Evolutionary conservation across 768 basidiomycete genomes (phyloP).

Genomic region (Nidularia sp.): DNA sequence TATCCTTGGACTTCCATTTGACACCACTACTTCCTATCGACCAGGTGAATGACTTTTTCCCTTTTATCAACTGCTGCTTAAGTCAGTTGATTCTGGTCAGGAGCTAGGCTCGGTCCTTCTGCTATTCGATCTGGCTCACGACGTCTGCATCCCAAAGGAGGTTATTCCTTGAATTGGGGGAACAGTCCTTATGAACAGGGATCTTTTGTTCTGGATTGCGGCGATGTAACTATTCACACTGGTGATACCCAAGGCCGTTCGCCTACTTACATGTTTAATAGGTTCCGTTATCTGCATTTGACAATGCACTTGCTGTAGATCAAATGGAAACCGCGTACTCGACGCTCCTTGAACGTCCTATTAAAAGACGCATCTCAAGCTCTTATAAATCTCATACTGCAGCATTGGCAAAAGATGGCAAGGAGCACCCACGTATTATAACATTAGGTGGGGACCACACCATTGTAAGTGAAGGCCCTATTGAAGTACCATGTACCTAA

Average conservation of each 20-base stretch:
- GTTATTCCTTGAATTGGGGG: slow-evolving; percentile 48
- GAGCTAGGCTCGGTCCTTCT: slow-evolving; percentile 68
- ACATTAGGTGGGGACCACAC: slow-evolving; percentile 69
- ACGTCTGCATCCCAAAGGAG: slow-evolving; percentile 38
- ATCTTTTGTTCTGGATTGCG: slow-evolving; percentile 56
- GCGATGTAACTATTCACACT: slow-evolving; percentile 41
- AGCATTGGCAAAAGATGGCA: slow-evolving; percentile 44
- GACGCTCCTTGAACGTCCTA: no score
- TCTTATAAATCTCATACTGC: slow-evolving; percentile 16
- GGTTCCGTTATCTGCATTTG: no score
- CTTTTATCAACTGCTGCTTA: background rate
- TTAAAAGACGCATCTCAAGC: background rate
- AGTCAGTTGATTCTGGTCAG: slow-evolving; percentile 10
- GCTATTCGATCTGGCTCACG: slow-evolving; percentile 59
- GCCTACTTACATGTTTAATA: background rate
- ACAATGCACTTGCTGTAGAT: no score
- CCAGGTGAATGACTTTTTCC: no score
- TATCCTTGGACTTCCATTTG: no score
- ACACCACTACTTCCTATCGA: no score
- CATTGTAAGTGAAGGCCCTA: slow-evolving; percentile 44
- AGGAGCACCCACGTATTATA: slow-evolving; percentile 60
- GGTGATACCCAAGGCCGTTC: background rate
- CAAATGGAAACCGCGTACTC: no score
- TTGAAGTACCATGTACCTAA: slow-evolving; percentile 24
- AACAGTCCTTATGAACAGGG: slow-evolving; percentile 45